A percentile compares a stretch with the other conserved stretches of the same genome.
Evolutionary conservation across 2,329 filamentous ascomycete genomes (phyloP).

Genomic region (Cladophialophora psammophila): DNA sequence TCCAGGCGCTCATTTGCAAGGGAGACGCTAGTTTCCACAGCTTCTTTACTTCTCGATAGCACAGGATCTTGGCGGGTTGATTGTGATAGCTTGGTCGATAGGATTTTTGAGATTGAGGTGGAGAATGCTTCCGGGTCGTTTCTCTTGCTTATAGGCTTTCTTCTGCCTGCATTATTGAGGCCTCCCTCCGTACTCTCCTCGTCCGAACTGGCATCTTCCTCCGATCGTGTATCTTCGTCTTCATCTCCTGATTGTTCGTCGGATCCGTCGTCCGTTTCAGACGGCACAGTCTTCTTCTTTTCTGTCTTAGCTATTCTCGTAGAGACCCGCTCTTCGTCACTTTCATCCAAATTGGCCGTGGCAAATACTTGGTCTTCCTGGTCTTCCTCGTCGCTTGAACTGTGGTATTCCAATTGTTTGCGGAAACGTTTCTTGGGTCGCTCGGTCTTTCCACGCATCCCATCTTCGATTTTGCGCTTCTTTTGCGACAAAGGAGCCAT

Average conservation of each 20-base stretch:
- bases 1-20: conserved; percentile 80
- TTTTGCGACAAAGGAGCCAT: conserved; percentile 54
- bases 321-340: conserved; percentile 46
- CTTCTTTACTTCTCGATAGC: conserved; percentile 80
- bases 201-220: conserved; percentile 36
- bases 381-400: conserved; percentile 63
- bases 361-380: conserved; percentile 54
- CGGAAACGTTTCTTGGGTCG: conserved; percentile 65
- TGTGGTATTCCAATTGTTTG: conserved; percentile 70
- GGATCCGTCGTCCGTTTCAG: conserved; percentile 41
- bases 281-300: conserved; percentile 36
- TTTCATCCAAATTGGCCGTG: conserved; percentile 59
- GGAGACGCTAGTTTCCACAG: conserved; percentile 74
- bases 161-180: conserved; percentile 50
- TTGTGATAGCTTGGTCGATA: conserved; percentile 84
- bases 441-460: conserved; percentile 61
- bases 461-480: conserved; percentile 68
- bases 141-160: conserved; percentile 66
- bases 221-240: conserved; percentile 42
- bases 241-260: conserved; percentile 23
- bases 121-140: conserved; percentile 93
- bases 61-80: conserved; percentile 87
- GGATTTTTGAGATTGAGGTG: conserved; percentile 90
- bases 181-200: conserved; percentile 47
- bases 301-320: conserved; percentile 42